These are phyloP conservation scores for Fulvia fulva DNA, from an alignment of 2,329 filamentous ascomycete genomes.

Conservation along the genomic window DNA sequence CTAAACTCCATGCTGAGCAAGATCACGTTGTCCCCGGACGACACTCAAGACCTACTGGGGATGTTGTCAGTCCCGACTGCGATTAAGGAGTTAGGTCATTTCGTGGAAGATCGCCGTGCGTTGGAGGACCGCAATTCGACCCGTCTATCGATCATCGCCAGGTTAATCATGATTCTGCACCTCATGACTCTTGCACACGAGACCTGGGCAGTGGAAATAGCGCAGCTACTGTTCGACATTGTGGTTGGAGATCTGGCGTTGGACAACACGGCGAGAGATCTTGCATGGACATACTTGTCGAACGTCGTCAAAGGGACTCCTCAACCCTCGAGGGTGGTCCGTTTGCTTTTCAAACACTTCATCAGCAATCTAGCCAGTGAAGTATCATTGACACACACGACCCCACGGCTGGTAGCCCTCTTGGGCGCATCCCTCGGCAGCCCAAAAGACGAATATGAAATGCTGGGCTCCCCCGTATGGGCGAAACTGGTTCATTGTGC, in stretches of 20 bases:
- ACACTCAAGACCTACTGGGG: slow-evolving; percentile 18
- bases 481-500: slow-evolving; percentile 20
- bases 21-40: slow-evolving; percentile 4
- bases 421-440: slow-evolving; percentile 11
- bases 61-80: slow-evolving; percentile 24
- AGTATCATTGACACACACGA: slow-evolving; percentile 11
- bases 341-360: neutral
- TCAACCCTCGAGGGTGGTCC: neutral
- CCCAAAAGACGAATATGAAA: slow-evolving; percentile 3
- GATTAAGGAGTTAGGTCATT: slow-evolving; percentile 39
- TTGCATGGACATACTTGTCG: slow-evolving; percentile 12
- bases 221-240: slow-evolving; percentile 14
- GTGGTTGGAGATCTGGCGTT: slow-evolving; percentile 20
- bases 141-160: slow-evolving; percentile 1
- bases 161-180: slow-evolving; percentile 58
- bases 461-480: slow-evolving; percentile 19
- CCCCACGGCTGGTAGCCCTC: slow-evolving; percentile 11
- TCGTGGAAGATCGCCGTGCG: slow-evolving; percentile 29
- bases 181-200: slow-evolving; percentile 13
- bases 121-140: neutral
- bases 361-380: slow-evolving; percentile 9
- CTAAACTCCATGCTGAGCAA: slow-evolving; percentile 20
- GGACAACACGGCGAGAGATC: slow-evolving; percentile 18
- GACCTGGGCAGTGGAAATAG: slow-evolving; percentile 5
- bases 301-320: neutral